These are phyloP conservation scores for Metarhizium album DNA, from an alignment of 2,329 filamentous ascomycete genomes.

Conservation along the genomic window DNA sequence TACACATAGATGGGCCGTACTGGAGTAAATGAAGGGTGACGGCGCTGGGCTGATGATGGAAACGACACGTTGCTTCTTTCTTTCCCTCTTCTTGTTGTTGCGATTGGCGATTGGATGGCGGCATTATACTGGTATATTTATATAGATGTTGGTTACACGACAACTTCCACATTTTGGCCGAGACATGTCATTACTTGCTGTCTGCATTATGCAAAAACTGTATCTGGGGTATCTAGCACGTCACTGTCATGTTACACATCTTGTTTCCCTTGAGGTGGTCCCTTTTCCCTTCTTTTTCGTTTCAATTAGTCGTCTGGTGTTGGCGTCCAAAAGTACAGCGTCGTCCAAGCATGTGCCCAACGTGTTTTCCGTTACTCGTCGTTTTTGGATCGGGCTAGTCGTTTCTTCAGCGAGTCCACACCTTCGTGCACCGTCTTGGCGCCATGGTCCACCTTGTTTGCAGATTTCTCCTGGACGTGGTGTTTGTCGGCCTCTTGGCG, in stretches of 20 bases:
- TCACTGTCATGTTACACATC: background rate
- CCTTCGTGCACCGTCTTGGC: slow-evolving; percentile 19
- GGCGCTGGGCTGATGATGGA: background rate
- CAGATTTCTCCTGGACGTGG: slow-evolving; percentile 32
- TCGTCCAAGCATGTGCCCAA: too few species aligned
- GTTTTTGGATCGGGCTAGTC: slow-evolving; percentile 16
- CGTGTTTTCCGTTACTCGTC: too few species aligned
- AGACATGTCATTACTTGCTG: background rate
- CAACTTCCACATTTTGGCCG: background rate
- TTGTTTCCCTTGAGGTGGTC: background rate
- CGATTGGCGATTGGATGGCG: background rate
- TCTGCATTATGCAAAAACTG: background rate
- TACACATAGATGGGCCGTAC: too few species aligned
- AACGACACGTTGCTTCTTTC: too few species aligned
- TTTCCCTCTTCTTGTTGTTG: too few species aligned
- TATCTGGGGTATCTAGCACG: background rate
- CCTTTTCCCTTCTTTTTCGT: too few species aligned
- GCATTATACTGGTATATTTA: background rate
- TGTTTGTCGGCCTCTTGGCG: slow-evolving; percentile 47
- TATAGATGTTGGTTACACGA: background rate
- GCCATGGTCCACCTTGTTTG: slow-evolving; percentile 22
- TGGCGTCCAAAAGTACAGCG: too few species aligned
- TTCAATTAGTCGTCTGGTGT: too few species aligned
- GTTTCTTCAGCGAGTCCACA: slow-evolving; percentile 18
- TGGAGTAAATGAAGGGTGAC: too few species aligned